Evolutionary conservation across 2,329 filamentous ascomycete genomes (phyloP).

Genomic region (Chaetomiaceae sp.): DNA sequence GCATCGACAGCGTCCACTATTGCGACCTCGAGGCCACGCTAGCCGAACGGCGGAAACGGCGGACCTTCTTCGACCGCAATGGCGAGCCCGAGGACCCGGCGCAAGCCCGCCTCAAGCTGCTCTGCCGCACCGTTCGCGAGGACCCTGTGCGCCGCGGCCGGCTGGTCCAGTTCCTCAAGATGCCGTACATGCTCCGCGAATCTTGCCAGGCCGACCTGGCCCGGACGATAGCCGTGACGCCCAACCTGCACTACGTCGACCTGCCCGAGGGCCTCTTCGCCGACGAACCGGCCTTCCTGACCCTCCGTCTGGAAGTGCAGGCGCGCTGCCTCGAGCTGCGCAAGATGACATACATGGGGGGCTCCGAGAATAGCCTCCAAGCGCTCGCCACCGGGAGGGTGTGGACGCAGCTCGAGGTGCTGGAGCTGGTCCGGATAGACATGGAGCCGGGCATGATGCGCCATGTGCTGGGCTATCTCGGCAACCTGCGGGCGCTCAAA

Average conservation of each 20-base stretch:
- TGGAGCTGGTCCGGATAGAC: slow-evolving; percentile 64
- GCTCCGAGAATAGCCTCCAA: slow-evolving; percentile 73
- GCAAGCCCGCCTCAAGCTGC: slow-evolving; percentile 66
- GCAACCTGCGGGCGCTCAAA: slow-evolving; percentile 66
- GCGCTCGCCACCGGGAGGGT: slow-evolving; percentile 58
- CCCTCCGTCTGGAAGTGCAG: slow-evolving; percentile 78
- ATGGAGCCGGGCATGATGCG: slow-evolving; percentile 68
- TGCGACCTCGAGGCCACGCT: slow-evolving; percentile 81
- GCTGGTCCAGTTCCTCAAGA: slow-evolving; percentile 74
- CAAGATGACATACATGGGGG: slow-evolving; percentile 80
- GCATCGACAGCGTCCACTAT: slow-evolving; percentile 92
- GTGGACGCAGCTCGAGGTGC: slow-evolving; percentile 67
- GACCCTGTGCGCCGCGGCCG: slow-evolving; percentile 64
- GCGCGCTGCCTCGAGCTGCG: slow-evolving; percentile 76
- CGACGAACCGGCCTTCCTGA: slow-evolving; percentile 70
- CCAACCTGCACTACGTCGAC: slow-evolving; percentile 84
- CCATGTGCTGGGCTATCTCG: slow-evolving; percentile 63
- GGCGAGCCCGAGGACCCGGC: slow-evolving; percentile 77
- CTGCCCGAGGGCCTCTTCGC: slow-evolving; percentile 82
- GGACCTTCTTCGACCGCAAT: slow-evolving; percentile 68
- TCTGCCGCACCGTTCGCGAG: slow-evolving; percentile 78
- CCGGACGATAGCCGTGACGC: slow-evolving; percentile 76
- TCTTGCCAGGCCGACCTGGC: slow-evolving; percentile 79
- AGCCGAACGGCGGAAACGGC: slow-evolving; percentile 71
- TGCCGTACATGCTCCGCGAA: slow-evolving; percentile 92